Conservation (phyloP, 306 rosid species). For the Prunus salicina region DNA sequence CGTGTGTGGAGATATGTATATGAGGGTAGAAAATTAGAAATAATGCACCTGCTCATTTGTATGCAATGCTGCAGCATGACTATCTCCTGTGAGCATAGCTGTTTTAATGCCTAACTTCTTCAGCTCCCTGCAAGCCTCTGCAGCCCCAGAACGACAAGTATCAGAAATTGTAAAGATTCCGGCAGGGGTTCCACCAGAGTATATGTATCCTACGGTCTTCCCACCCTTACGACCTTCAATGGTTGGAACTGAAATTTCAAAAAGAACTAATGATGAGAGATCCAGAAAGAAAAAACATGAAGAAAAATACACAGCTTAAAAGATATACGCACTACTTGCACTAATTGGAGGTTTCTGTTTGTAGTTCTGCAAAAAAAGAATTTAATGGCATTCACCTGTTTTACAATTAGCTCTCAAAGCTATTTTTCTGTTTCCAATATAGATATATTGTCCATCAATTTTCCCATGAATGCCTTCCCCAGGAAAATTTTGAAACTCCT, state of each 20-base stretch:
- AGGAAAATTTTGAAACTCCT: conserved; percentile 67
- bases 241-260: conserved; percentile 48
- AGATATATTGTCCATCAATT: conserved; percentile 60
- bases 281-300: neutral
- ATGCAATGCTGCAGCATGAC: conserved; percentile 70
- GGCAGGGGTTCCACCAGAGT: conserved; percentile 39
- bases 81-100: conserved; percentile 89
- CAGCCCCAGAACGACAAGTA: conserved; percentile 72
- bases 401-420: conserved; percentile 57
- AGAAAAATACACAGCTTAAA: neutral
- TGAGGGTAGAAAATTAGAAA: neutral
- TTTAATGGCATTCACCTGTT: conserved; percentile 46
- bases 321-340: too few species aligned
- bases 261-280: neutral
- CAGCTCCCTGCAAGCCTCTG: conserved; percentile 63
- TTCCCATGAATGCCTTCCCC: conserved; percentile 88
- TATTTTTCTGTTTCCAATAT: conserved; percentile 73
- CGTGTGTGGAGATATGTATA: neutral
- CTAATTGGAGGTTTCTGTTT: too few species aligned
- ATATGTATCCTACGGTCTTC: conserved; percentile 74
- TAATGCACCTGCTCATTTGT: conserved; percentile 68
- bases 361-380: neutral
- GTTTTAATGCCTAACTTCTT: conserved; percentile 70
- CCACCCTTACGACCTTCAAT: conserved; percentile 54
- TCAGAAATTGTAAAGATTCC: conserved; percentile 75